Base-by-base conservation (phyloP, 31 red algal genomes). In the Endocladia muricata region DNA sequence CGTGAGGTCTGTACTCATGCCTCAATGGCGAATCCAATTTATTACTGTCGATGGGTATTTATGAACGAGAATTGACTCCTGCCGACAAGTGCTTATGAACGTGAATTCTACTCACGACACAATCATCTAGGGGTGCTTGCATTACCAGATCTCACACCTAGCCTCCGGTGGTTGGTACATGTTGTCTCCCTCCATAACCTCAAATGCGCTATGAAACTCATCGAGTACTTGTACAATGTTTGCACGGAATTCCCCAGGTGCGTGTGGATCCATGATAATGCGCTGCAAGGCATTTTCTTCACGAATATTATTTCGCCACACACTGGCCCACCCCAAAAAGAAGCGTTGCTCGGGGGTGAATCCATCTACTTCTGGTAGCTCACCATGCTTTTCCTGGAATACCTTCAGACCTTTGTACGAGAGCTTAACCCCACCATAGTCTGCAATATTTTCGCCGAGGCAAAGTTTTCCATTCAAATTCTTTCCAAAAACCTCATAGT, bases 391-490 rank as follows among this genome's bases (percentile, higher is more conserved):
- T 33, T 77, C 63, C 76, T 76, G 64, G 63, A 92, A 79, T 17
- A 41, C 23, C 61, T 92, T 64, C 30, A 81, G 43, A 28, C 80
- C 90, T 41, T 52, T 43, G 68, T 76, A 94, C 19, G 82, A 60
- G 0, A 93, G 64, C 47, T 91, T 91, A 8, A 98, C 83, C 23
- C 96, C 96, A 2, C 84, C 88, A 66, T 89, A 86, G 55, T 98
- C 96, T 3, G 91, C 96, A 26, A 98, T 77, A 60, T 98, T 94
- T 68, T 98, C 96, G 3, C 91, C 90, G 15, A 94, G 74, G 32
- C 84, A 90, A 17, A 98, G 68, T 37, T 84, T 77, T 6, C 96
- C 96, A 68, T 98, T 98, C 39, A 98, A 80, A 55, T 91, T 89
- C 61, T 80, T 79, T 2, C 82, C 81, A 73, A 87, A 78, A 26